phyloP scores from a whole-genome alignment of 140 eudicot genomes.

The Oenanthe javanica region DNA sequence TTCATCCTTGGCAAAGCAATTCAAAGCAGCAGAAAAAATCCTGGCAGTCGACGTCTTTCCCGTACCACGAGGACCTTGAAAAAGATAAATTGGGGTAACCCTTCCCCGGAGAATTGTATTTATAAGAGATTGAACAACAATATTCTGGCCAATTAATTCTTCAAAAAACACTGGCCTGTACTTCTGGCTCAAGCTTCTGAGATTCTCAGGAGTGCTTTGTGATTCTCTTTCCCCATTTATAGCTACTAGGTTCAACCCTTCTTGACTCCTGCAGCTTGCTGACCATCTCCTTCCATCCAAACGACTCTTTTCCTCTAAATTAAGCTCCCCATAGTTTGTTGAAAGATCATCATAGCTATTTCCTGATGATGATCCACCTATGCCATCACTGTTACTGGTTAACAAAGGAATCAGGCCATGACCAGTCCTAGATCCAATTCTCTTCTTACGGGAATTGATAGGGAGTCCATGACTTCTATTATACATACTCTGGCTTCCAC shows the following conservation, averaged over 20 bases:
- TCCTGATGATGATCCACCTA: conserved; percentile 52
- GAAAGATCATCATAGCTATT: conserved; percentile 76
- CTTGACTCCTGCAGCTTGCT: conserved; percentile 68
- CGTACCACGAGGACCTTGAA: conserved; percentile 94
- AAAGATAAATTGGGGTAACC: conserved; percentile 72
- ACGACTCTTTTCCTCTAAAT: conserved; percentile 85
- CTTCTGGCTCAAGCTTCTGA: conserved; percentile 64
- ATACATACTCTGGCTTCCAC: conserved; percentile 56
- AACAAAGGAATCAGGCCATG: conserved; percentile 68
- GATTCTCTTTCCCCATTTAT: conserved; percentile 43
- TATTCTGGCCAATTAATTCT: conserved; percentile 71
- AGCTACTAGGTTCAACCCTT: conserved; percentile 60
- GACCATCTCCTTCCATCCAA: conserved; percentile 98
- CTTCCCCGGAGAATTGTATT: too few species aligned
- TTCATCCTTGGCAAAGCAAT: conserved; percentile 75
- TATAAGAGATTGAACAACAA: conserved; percentile 73
- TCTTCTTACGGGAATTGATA: conserved; percentile 44
- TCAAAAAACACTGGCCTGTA: conserved; percentile 84
- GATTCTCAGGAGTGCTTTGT: conserved; percentile 54
- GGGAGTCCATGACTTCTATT: conserved; percentile 39
- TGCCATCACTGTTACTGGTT: conserved; percentile 45
- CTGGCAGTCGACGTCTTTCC: conserved; percentile 88
- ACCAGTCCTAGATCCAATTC: conserved; percentile 36
- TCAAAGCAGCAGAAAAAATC: conserved; percentile 71
- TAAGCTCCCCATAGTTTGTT: conserved; percentile 70